Evolutionary conservation across 179 eudicot species (phyloP).

Genomic region (Heliamphora pulchella): DNA sequence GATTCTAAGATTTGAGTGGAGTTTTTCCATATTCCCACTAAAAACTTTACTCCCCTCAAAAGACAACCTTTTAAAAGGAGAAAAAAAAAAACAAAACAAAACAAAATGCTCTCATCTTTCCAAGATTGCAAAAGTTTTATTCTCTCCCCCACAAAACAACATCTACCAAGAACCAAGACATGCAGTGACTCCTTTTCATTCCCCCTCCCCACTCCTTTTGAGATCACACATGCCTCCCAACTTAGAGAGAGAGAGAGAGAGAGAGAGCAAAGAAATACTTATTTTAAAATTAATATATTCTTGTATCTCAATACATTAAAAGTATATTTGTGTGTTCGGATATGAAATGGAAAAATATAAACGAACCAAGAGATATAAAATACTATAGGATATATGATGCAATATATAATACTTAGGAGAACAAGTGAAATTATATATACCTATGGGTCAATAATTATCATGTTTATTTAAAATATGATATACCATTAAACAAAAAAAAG

Average conservation of each 20-base stretch:
- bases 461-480: no score
- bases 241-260: conserved; percentile 5
- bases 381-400: no score
- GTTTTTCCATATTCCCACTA: conserved; percentile 21
- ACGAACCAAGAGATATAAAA: no score
- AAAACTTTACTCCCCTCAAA: conserved; percentile 19
- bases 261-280: neutral
- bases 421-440: no score
- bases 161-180: conserved; percentile 36
- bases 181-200: conserved; percentile 22
- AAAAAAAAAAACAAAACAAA: neutral
- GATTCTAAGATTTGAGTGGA: conserved; percentile 17
- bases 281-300: no score
- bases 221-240: conserved; percentile 20
- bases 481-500: no score
- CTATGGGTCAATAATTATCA: no score
- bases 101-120: conserved; percentile 18
- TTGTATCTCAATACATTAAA: no score
- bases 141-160: conserved; percentile 35
- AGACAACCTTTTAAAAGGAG: conserved; percentile 29
- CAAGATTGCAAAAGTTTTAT: conserved; percentile 26
- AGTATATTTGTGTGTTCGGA: no score
- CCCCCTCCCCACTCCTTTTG: conserved; percentile 24
- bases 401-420: no score
- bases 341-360: no score